Evolutionary conservation across 257 asterid species (phyloP).

Genomic region (Gynochthodes officinalis): DNA sequence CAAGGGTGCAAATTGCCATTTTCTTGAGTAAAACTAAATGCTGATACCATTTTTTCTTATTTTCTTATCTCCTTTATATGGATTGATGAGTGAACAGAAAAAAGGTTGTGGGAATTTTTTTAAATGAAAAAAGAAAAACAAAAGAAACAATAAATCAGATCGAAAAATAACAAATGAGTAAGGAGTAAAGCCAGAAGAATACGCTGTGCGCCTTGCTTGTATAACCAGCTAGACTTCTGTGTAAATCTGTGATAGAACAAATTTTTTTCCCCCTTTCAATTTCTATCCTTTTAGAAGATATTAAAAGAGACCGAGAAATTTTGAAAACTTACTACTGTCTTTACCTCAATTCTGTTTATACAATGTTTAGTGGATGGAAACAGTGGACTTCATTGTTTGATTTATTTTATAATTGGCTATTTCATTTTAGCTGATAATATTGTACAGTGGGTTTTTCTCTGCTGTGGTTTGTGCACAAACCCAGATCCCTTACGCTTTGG

Average conservation of each 20-base stretch:
- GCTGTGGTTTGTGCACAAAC: too few relatives aligned
- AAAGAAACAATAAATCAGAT: neutral
- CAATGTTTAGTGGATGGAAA: too few relatives aligned
- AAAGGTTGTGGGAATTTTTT: neutral
- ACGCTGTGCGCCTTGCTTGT: neutral
- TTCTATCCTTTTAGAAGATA: neutral
- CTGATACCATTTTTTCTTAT: neutral
- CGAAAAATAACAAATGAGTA: too few relatives aligned
- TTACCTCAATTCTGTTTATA: neutral
- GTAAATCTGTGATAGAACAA: too few relatives aligned
- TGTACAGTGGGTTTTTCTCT: too few relatives aligned
- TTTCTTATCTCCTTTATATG: neutral
- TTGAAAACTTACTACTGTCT: neutral
- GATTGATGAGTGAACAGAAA: neutral
- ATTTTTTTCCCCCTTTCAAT: too few relatives aligned
- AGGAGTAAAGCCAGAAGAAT: too few relatives aligned
- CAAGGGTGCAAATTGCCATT: too few relatives aligned
- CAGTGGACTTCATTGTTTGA: too few relatives aligned
- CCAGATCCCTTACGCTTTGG: neutral
- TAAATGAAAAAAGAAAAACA: neutral
- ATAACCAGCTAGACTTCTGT: neutral
- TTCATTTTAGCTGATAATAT: too few relatives aligned
- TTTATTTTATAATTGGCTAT: too few relatives aligned
- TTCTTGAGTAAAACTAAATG: too few relatives aligned
- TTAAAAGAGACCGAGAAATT: neutral